Evolutionary conservation across 495 filamentous ascomycete genomes (phyloP).

Genomic region (Clohesyomyces aquaticus): DNA sequence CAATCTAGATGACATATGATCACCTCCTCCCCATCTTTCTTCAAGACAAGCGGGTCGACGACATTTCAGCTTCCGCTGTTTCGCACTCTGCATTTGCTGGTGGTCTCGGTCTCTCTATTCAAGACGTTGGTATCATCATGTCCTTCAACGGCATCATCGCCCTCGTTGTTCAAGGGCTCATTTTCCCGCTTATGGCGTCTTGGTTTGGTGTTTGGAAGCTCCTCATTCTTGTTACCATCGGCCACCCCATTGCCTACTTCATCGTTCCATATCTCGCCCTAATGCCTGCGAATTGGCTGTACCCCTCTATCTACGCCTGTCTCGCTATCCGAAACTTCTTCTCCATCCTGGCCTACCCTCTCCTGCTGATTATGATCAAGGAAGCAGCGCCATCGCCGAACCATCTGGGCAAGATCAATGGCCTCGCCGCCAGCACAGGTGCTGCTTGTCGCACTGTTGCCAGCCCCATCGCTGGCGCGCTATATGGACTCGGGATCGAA

Average conservation of each 20-base stretch:
- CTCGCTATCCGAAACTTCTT: slow-evolving; percentile 73
- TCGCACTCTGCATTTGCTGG: slow-evolving; percentile 60
- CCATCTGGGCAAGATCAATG: slow-evolving; percentile 77
- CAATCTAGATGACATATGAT: slow-evolving; percentile 84
- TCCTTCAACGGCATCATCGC: slow-evolving; percentile 78
- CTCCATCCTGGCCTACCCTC: slow-evolving; percentile 75
- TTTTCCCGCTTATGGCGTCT: slow-evolving; percentile 73
- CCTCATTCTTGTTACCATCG: slow-evolving; percentile 70
- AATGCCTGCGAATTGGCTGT: slow-evolving; percentile 61
- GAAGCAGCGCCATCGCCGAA: slow-evolving; percentile 72
- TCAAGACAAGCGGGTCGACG: slow-evolving; percentile 62
- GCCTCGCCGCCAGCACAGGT: slow-evolving; percentile 76
- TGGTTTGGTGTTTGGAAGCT: slow-evolving; percentile 74
- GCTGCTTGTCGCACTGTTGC: slow-evolving; percentile 77
- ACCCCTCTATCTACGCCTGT: slow-evolving; percentile 72
- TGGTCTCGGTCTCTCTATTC: slow-evolving; percentile 72
- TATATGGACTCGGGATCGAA: slow-evolving; percentile 70
- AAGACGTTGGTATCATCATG: slow-evolving; percentile 77
- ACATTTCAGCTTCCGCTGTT: slow-evolving; percentile 37
- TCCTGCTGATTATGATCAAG: slow-evolving; percentile 82
- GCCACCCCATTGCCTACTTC: slow-evolving; percentile 77
- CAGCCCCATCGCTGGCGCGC: slow-evolving; percentile 72
- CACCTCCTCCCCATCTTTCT: slow-evolving; percentile 83
- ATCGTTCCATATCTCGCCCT: slow-evolving; percentile 71
- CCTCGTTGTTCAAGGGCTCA: slow-evolving; percentile 73